Conservation (phyloP, 352 stramenopile species). For the Globisporangium acanthophoron region DNA sequence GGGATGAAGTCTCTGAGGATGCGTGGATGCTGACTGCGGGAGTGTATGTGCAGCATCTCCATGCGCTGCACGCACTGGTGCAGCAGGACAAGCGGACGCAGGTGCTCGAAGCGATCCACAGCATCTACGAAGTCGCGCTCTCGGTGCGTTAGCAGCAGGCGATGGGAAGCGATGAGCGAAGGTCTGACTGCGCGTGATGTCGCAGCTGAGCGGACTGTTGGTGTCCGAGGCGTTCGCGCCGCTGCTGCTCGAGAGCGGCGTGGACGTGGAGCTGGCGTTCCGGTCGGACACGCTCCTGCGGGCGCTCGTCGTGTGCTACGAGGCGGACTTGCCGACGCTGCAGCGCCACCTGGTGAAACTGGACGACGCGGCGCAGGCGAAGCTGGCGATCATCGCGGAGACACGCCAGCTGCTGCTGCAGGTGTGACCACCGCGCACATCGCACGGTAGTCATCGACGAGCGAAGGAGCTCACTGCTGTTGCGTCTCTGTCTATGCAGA, state of each 20-base stretch:
- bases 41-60: conserved; percentile 28
- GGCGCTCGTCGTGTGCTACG: conserved; percentile 52
- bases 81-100: conserved; percentile 22
- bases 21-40: not conserved
- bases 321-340: conserved; percentile 40
- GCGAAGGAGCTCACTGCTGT: not conserved
- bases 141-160: conserved; percentile 19
- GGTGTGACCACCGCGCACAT: conserved; percentile 9
- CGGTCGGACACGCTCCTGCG: conserved; percentile 34
- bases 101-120: conserved; percentile 36
- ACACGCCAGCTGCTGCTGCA: conserved; percentile 36
- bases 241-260: conserved; percentile 22
- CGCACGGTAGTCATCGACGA: too few relatives aligned
- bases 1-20: not conserved
- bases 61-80: conserved; percentile 21
- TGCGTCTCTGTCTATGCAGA: not conserved
- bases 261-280: conserved; percentile 21
- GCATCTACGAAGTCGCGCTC: conserved; percentile 38
- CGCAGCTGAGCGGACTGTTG: conserved; percentile 18
- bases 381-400: conserved; percentile 38
- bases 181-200: not conserved
- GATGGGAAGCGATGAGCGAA: not conserved
- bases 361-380: conserved; percentile 29
- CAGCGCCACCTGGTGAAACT: conserved; percentile 39
- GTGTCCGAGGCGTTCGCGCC: conserved; percentile 13